These are phyloP conservation scores for Eucalyptus curtisii DNA, from an alignment of 345 rosid species.

Conservation along the genomic window DNA sequence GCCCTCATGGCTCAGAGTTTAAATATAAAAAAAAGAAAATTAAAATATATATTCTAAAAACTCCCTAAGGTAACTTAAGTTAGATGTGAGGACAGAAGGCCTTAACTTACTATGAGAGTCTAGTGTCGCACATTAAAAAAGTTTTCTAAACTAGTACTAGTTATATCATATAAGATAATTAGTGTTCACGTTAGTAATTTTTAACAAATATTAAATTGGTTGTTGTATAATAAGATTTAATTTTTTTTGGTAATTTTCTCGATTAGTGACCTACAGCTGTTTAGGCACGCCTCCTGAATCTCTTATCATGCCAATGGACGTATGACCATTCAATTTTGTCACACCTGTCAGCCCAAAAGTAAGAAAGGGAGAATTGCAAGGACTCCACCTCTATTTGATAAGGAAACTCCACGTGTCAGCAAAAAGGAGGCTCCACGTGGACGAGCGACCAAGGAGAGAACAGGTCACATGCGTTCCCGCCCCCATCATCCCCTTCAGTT, in stretches of 20 bases:
- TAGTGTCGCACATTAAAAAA: no score
- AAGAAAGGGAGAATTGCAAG: neutral
- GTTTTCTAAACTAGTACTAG: accelerated
- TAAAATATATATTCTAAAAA: neutral
- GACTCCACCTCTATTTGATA: neutral
- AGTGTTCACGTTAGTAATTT: no score
- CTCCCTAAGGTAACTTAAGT: no score
- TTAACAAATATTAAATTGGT: neutral
- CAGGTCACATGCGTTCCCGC: neutral
- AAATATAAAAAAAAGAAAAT: neutral
- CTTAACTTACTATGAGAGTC: no score
- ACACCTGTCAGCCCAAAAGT: neutral
- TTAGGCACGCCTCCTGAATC: neutral
- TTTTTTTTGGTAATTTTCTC: no score
- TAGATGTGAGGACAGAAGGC: no score
- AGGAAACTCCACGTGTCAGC: neutral
- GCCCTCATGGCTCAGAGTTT: neutral
- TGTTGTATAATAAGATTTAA: neutral
- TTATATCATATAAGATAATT: accelerated
- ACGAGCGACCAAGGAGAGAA: neutral
- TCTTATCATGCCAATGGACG: neutral
- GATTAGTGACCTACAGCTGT: neutral
- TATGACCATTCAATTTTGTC: neutral
- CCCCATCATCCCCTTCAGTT: neutral
- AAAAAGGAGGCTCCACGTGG: neutral